Evolutionary conservation across 2,329 filamentous ascomycete genomes (phyloP), one percentile per base, ranked within the genome.

Genomic region (Calonectria hongkongensis): DNA sequence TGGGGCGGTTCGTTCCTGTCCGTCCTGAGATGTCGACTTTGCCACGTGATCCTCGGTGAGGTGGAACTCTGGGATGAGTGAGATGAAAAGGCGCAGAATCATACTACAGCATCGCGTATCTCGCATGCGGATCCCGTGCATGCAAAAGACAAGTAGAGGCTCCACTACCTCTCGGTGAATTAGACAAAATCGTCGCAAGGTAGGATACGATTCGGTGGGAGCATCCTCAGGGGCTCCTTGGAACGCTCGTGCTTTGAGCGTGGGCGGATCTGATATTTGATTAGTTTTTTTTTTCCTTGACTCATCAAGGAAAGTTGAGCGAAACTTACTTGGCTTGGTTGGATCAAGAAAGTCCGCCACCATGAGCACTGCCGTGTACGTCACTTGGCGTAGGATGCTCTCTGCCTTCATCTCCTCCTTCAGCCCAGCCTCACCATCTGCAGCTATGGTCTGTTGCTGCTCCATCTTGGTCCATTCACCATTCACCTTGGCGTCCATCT

Each of bases 391-490:
- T 56, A 99, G 87, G 36, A 99, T 97, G 81, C 96, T 98, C 83
- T 99, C 97, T 8, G 95, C 93, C 84, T 98, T 98, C 97, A 99
- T 99, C 85, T 99, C 97, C 77, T 98, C 95, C 1, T 94, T 94
- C 66, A 99, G 86, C 72, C 81, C 84, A n/a, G 94, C 94, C 68
- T 96, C 95, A 25, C 93, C 92, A 4, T 92, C 92, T 1, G 92
- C 89, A 50, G 90, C 89, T 15, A 92, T 86, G 25, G 86, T 87
- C 77, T 94, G 89, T 74, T 91, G 86, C 74, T 89, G 86, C 81
- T 92, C 91, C 71, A 98, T 91, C 76, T 91, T 91, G 73, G 93
- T 91, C 97, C 97, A 99, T 82, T 98, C 96, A 0, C 90, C 88
- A 41, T 92, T 94, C 75, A 98, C 94, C 85, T 98, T 98, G 48